Conservation (phyloP, 495 filamentous ascomycete species). For the Trichoderma asperelloides region DNA sequence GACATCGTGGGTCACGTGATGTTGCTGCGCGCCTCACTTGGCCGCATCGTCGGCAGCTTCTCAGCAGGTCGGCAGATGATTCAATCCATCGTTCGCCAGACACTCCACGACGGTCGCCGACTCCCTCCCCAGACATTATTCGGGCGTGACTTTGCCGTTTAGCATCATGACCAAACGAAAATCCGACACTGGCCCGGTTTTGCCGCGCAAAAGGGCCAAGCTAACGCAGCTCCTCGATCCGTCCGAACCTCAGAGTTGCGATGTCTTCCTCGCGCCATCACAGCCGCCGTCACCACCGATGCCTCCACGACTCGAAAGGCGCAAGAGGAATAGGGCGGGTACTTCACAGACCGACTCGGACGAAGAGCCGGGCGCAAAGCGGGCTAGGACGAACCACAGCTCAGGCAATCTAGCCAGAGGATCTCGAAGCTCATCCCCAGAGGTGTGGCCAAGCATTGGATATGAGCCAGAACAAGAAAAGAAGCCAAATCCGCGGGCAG, state of each 20-base stretch:
- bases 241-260: background rate
- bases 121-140: background rate
- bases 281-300: background rate
- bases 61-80: background rate
- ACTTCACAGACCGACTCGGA: background rate
- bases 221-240: background rate
- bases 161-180: background rate
- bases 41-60: background rate
- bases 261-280: background rate
- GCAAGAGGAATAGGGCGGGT: background rate
- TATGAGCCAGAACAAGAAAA: background rate
- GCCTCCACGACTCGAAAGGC: background rate
- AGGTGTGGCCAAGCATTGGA: background rate
- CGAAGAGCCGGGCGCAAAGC: background rate
- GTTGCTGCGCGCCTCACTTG: too few species aligned
- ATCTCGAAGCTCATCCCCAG: background rate
- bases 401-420: background rate
- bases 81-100: background rate
- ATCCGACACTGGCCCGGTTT: background rate
- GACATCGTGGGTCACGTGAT: too few species aligned
- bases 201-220: background rate
- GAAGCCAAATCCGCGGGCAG: background rate
- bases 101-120: background rate
- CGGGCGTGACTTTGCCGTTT: background rate
- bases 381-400: background rate